Base-by-base conservation (phyloP, 352 stramenopile genomes). In the Phytopythium cucurbitacearum region DNA sequence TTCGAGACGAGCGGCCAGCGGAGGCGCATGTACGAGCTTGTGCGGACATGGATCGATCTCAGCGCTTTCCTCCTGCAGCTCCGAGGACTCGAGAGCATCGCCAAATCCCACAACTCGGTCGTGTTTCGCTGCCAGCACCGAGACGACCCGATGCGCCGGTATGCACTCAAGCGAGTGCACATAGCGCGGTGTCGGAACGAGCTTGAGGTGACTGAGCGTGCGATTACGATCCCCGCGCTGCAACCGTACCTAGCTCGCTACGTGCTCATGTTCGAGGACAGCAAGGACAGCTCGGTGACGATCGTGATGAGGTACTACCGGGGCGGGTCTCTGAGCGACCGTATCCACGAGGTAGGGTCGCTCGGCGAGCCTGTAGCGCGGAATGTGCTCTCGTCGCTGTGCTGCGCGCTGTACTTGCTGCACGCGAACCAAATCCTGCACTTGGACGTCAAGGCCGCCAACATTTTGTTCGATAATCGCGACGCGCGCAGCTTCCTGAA, bases 221-320 rank as follows among this genome's bases (percentile, higher is more conserved):
- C 73, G 7, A 54, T 70, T 7, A 49, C 53, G 5, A 59, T 82
- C 32, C 63, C 59, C 4, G 49, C 62, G 3, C 43, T 85, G 15
- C 64, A 72, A 40, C 71, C 74, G 38, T 84, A 77, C 43, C 15
- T 85, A 2, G 51, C 75, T 4, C 68, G 62, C 28, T 89, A 89
- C 52, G 53, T 73, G 33, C 76, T 68, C 66, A 71, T 86, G 60
- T 89, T 82, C 56, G 71, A 85, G 56, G 77, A 81, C 53, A 55
- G 43, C 34, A 71, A 70, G 41, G 21, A 28, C 46, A 51, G n/a
- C 34, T 51, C 71, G 57, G 66, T 78, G 37, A 85, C 75, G n/a
- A 69, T 86, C 36, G 66, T 80, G 50, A 89, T 89, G 75, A 69
- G 81, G 46, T 67, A 73, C 62, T 89, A 89, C 49, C 51, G 49